Conservation (phyloP, 306 rosid genomes). For the Pueraria montana region DNA sequence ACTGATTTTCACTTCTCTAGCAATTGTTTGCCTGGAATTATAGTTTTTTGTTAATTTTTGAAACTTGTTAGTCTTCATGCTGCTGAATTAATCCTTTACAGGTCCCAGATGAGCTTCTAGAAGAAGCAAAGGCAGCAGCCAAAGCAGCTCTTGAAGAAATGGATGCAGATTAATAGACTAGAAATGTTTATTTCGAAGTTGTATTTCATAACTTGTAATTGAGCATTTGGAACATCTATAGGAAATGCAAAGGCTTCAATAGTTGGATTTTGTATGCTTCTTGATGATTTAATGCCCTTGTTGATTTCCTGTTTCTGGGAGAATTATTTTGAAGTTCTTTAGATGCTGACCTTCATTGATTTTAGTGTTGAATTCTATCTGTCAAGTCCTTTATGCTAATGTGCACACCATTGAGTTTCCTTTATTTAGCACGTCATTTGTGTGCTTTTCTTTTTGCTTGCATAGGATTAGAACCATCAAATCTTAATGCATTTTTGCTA, state of each 20-base stretch:
- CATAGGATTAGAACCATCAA: too few species aligned
- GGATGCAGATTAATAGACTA: conserved; percentile 81
- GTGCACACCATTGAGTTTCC: too few species aligned
- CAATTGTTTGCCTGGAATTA: neutral
- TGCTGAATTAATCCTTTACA: conserved; percentile 43
- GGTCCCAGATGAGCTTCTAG: conserved; percentile 88
- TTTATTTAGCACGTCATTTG: too few species aligned
- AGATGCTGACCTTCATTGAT: neutral
- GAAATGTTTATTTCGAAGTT: conserved; percentile 8
- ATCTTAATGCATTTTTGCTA: too few species aligned
- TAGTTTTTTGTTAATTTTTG: neutral
- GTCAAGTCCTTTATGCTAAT: too few species aligned
- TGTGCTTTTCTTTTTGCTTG: too few species aligned
- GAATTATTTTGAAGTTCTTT: neutral
- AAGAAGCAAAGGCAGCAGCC: conserved; percentile 91
- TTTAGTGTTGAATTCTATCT: too few species aligned
- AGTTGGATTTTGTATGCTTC: conserved; percentile 43
- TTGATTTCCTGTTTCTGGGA: conserved; percentile 34
- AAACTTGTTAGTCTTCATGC: neutral
- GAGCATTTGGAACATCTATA: conserved; percentile 50
- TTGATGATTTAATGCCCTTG: conserved; percentile 38
- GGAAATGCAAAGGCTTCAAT: conserved; percentile 36
- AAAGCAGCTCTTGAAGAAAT: conserved; percentile 96
- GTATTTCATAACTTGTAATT: conserved; percentile 31
- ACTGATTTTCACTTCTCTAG: neutral